These are phyloP conservation scores for Scheffersomyces amazonensis DNA, from an alignment of 805 yeast genomes.

Conservation along the genomic window DNA sequence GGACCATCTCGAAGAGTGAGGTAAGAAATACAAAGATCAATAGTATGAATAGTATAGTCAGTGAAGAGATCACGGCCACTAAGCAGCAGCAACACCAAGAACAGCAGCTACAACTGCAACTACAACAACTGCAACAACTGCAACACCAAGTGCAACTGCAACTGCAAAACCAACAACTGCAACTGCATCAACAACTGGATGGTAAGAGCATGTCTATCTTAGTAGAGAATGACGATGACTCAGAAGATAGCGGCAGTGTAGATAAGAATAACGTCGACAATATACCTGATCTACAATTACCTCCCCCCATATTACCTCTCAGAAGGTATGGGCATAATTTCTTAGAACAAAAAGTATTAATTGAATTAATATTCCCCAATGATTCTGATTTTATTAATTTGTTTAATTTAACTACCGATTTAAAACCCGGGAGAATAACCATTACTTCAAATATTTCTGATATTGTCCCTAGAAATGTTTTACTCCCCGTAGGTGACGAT, in stretches of 20 bases:
- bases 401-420: conserved; percentile 38
- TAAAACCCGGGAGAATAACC: conserved; percentile 78
- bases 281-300: conserved; percentile 87
- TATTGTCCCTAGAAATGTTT: conserved; percentile 81
- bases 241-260: conserved; percentile 36
- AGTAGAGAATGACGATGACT: conserved; percentile 18
- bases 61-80: not conserved
- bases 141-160: too few species aligned
- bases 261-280: conserved; percentile 50
- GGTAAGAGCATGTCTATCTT: conserved; percentile 1
- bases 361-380: conserved; percentile 68
- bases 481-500: conserved; percentile 70
- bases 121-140: too few species aligned
- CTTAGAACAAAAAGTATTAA: conserved; percentile 81
- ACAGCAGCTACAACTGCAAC: too few species aligned
- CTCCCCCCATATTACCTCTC: conserved; percentile 94
- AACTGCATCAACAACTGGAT: not conserved
- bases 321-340: conserved; percentile 95
- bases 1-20: not conserved
- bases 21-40: not conserved
- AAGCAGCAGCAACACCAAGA: not conserved
- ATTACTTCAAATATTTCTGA: conserved; percentile 74
- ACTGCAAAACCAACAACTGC: not conserved
- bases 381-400: conserved; percentile 45
- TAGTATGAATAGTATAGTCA: not conserved